Percentiles rank a stretch among this genome's conserved stretches.
Conservation (phyloP, 345 rosid genomes). For the Salix arbutifolia region DNA sequence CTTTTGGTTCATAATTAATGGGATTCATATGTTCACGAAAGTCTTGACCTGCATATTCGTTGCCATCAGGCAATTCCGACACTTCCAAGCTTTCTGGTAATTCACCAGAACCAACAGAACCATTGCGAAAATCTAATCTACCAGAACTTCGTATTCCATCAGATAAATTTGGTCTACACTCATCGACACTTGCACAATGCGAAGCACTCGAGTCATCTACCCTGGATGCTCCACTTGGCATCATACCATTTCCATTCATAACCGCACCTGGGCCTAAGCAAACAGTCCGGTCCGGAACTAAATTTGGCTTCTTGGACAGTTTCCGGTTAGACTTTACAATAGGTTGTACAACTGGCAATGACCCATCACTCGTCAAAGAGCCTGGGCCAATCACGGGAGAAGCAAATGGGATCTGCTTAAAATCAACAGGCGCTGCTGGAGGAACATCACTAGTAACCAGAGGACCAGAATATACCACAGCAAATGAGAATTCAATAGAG, state of each 20-base stretch:
- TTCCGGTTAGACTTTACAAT: slow-evolving; percentile 33
- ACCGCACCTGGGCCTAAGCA: slow-evolving; percentile 7
- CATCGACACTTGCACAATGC: not conserved
- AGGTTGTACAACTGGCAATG: slow-evolving; percentile 63
- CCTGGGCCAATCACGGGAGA: slow-evolving; percentile 30
- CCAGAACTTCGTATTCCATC: slow-evolving; percentile 10
- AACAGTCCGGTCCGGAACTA: slow-evolving; percentile 6
- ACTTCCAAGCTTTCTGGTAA: slow-evolving; percentile 16
- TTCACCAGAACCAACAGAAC: slow-evolving; percentile 12
- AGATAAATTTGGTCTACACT: not conserved
- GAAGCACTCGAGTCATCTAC: slow-evolving; percentile 18
- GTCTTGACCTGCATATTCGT: slow-evolving; percentile 14
- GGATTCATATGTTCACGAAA: slow-evolving; percentile 30
- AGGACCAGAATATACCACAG: slow-evolving; percentile 72
- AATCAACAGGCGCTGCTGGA: slow-evolving; percentile 51
- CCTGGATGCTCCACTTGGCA: slow-evolving; percentile 24
- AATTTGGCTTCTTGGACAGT: slow-evolving; percentile 14
- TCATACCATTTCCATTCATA: slow-evolving; percentile 1
- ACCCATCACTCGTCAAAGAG: slow-evolving; percentile 18
- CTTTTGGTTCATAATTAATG: slow-evolving; percentile 19
- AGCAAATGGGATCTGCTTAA: slow-evolving; percentile 64
- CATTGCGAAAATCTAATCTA: slow-evolving; percentile 18
- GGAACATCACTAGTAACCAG: slow-evolving; percentile 48
- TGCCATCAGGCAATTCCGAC: not conserved
- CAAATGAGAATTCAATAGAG: slow-evolving; percentile 61